Conservation (phyloP, 148 eudicot species). For the Suaeda aralocaspica region DNA sequence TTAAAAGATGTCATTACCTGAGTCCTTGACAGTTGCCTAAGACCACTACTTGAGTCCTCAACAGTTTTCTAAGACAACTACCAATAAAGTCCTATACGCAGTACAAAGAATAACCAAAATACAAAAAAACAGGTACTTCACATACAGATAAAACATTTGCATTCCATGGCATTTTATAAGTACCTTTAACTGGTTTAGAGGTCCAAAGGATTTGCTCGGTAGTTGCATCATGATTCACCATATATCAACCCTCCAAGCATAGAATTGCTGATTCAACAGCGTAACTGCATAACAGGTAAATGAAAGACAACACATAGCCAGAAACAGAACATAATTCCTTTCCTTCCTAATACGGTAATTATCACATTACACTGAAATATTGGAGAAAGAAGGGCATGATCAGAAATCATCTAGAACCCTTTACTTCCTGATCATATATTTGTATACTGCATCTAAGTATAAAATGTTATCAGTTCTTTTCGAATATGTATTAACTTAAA, state of each 20-base stretch:
- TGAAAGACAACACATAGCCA: not conserved
- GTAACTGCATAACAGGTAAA: not conserved
- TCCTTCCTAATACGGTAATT: too few species aligned
- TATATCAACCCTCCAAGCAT: not conserved
- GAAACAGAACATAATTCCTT: not conserved
- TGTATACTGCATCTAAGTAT: not conserved
- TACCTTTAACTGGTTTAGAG: not conserved
- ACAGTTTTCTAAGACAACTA: too few species aligned
- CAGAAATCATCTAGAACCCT: not conserved
- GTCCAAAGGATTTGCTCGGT: not conserved
- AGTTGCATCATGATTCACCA: not conserved
- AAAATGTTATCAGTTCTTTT: not conserved
- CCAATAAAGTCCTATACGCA: too few species aligned
- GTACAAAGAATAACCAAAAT: too few species aligned
- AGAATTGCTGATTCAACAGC: not conserved
- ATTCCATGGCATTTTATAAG: not conserved
- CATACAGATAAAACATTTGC: not conserved
- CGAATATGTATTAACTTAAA: too few species aligned
- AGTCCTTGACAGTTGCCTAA: not conserved
- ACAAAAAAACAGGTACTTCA: too few species aligned
- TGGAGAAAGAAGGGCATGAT: not conserved
- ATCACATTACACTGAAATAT: too few species aligned
- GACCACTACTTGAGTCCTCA: too few species aligned
- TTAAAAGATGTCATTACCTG: not conserved
- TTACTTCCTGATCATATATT: constrained; percentile 1